Evolutionary conservation across 1,139 yeast species (phyloP).

Genomic region (Geotrichum carabidarum): DNA sequence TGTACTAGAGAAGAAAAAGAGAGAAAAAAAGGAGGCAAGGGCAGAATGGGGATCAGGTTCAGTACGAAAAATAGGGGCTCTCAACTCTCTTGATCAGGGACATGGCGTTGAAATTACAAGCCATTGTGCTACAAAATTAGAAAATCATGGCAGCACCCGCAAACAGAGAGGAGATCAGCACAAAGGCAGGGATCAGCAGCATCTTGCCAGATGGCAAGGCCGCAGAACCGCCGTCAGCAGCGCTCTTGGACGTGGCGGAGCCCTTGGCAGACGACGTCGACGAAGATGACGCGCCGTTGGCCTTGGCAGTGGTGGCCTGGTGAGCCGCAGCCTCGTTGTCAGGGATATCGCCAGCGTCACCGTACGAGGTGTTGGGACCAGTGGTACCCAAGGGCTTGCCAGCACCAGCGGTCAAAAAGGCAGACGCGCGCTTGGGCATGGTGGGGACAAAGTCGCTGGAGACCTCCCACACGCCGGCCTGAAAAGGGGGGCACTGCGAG

Average conservation of each 20-base stretch:
- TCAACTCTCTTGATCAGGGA: background rate
- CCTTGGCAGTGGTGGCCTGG: constrained; percentile 18
- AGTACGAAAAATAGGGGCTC: background rate
- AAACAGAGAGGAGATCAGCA: constrained; percentile 21
- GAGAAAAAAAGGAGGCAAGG: background rate
- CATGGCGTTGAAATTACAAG: background rate
- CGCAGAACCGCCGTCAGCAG: constrained; percentile 21
- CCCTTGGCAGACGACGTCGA: constrained; percentile 24
- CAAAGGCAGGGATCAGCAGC: constrained; percentile 21
- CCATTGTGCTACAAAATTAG: too few species aligned
- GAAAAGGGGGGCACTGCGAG: constrained; percentile 63
- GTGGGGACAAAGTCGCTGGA: constrained; percentile 62
- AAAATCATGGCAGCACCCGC: constrained; percentile 22
- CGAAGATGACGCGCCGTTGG: constrained; percentile 7
- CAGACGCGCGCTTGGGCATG: constrained; percentile 74
- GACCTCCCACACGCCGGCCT: constrained; percentile 47
- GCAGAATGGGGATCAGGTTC: background rate
- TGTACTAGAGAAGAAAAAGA: background rate
- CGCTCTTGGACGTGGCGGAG: constrained; percentile 20
- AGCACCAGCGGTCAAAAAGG: constrained; percentile 65
- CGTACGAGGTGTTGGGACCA: constrained; percentile 59
- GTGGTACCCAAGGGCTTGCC: constrained; percentile 74
- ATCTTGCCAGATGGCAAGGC: constrained; percentile 18
- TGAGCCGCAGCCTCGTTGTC: constrained; percentile 27
- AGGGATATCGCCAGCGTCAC: constrained; percentile 27